Conservation (phyloP, 23 red algal genomes). For the Gracilaria domingensis region DNA sequence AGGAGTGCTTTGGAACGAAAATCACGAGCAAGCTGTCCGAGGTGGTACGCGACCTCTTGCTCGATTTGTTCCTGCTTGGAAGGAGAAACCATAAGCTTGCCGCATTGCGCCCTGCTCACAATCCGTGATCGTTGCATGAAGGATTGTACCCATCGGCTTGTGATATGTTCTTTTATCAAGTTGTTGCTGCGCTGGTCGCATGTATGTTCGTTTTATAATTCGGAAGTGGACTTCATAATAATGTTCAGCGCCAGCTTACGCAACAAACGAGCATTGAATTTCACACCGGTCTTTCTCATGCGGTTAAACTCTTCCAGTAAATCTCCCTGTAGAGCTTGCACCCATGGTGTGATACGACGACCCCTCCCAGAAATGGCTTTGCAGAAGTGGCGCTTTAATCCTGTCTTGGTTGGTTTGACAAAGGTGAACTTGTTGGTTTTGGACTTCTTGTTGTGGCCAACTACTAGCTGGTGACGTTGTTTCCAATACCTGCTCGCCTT, state of each 20-base stretch:
- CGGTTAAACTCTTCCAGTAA: not conserved
- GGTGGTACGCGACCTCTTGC: not conserved
- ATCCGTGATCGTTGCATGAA: not conserved
- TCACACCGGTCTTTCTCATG: no score
- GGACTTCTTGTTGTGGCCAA: not conserved
- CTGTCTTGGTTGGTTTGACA: no score
- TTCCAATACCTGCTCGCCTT: no score
- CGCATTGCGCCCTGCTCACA: slow-evolving; percentile 9
- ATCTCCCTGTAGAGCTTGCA: not conserved
- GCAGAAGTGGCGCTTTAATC: no score
- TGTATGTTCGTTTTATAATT: not conserved
- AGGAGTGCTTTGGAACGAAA: not conserved
- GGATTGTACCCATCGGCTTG: not conserved
- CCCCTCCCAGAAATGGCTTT: not conserved
- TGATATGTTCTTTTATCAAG: not conserved
- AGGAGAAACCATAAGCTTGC: slow-evolving; percentile 36
- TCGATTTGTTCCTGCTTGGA: slow-evolving; percentile 25
- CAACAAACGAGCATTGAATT: not conserved
- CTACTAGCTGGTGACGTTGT: no score
- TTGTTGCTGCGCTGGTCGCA: not conserved
- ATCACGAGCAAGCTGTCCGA: slow-evolving; percentile 4
- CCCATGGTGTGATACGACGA: not conserved
- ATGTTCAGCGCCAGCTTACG: not conserved
- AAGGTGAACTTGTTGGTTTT: no score
- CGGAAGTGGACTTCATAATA: not conserved